Conservation (phyloP, 805 yeast genomes). For the Metschnikowia orientalis region DNA sequence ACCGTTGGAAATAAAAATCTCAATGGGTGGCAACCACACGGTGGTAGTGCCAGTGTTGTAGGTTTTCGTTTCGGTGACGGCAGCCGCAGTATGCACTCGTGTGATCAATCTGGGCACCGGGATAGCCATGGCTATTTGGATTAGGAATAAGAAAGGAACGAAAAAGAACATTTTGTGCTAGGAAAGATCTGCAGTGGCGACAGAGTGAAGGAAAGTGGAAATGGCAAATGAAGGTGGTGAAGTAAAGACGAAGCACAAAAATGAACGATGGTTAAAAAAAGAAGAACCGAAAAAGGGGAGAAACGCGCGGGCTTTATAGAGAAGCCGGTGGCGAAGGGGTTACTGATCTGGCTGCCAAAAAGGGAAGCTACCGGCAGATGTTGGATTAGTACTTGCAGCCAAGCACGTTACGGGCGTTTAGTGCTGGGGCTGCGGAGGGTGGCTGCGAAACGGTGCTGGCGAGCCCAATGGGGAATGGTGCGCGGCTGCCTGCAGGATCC, state of each 20-base stretch:
- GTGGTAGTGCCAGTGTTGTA: slow-evolving; percentile 47
- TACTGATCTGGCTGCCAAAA: no score
- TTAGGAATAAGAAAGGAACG: slow-evolving; percentile 12
- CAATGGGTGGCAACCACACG: slow-evolving; percentile 48
- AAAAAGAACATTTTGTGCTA: slow-evolving; percentile 3
- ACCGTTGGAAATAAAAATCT: slow-evolving; percentile 48
- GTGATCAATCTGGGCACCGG: slow-evolving; percentile 45
- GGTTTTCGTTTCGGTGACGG: slow-evolving; percentile 44
- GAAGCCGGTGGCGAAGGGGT: no score
- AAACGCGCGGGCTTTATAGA: no score
- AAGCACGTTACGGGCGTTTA: slow-evolving; percentile 4
- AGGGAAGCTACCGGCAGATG: no score
- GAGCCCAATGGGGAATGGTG: slow-evolving; percentile 3
- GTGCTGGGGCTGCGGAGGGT: slow-evolving; percentile 1
- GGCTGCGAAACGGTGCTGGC: slow-evolving; percentile 9
- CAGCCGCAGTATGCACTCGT: slow-evolving; percentile 51
- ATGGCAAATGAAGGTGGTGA: no score
- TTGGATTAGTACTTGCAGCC: no score
- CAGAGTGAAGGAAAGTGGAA: no score
- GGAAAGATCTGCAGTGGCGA: no score
- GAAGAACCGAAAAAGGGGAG: no score
- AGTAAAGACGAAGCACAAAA: no score
- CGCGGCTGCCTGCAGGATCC: slow-evolving; percentile 3
- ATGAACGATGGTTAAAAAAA: no score
- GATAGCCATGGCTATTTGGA: slow-evolving; percentile 25